These are phyloP conservation scores for Shiraia sp. DNA, from an alignment of 2,329 filamentous ascomycete species.

Conservation along the genomic window DNA sequence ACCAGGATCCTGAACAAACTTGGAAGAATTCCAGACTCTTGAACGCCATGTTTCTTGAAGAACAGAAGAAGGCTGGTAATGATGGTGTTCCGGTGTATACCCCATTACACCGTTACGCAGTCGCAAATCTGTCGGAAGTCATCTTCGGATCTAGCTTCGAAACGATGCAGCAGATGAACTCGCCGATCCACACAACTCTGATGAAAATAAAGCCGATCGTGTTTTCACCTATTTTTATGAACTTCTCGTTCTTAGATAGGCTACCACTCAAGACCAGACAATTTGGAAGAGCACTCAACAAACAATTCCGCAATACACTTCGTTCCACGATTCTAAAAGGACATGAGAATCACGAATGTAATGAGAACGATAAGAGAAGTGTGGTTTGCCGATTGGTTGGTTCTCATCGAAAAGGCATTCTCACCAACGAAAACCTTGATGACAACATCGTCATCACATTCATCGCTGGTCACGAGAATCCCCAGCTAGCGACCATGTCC, in stretches of 20 bases:
- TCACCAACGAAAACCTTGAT: constrained; percentile 29
- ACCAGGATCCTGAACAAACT: constrained; percentile 25
- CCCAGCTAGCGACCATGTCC: constrained; percentile 29
- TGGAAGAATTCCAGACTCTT: constrained; percentile 30
- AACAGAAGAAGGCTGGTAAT: constrained; percentile 23
- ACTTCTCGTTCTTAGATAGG: constrained; percentile 30
- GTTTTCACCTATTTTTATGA: constrained; percentile 32
- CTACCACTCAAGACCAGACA: constrained; percentile 23
- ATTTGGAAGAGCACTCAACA: constrained; percentile 21
- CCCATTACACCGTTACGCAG: constrained; percentile 43
- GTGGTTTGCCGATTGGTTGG: constrained; percentile 29
- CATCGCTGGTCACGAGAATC: constrained; percentile 34
- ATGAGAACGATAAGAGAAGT: constrained; percentile 18
- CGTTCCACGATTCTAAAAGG: constrained; percentile 25
- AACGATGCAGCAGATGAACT: constrained; percentile 22
- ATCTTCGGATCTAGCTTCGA: constrained; percentile 35
- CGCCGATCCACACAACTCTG: constrained; percentile 25
- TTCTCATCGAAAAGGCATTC: constrained; percentile 21
- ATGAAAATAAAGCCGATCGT: constrained; percentile 31
- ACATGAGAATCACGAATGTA: constrained; percentile 29
- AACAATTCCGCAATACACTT: constrained; percentile 23
- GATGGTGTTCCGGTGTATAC: constrained; percentile 34
- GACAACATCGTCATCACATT: constrained; percentile 33
- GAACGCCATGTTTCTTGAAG: constrained; percentile 32
- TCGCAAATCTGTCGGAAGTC: constrained; percentile 43